Evolutionary conservation across 495 filamentous ascomycete species (phyloP).

Genomic region (Lepidopterella palustris): DNA sequence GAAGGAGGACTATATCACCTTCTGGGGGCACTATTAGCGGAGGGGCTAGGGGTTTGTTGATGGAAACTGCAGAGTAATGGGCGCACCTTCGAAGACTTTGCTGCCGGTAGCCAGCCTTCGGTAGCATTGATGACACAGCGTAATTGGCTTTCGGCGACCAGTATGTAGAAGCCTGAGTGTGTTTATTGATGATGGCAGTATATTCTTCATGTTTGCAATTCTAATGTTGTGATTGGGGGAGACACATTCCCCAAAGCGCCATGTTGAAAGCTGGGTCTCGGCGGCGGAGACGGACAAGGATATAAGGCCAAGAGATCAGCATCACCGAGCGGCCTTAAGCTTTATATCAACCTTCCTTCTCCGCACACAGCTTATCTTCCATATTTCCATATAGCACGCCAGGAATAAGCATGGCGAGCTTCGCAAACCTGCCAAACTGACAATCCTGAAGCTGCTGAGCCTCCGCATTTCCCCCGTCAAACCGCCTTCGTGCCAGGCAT

Average conservation of each 20-base stretch:
- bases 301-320: neutral
- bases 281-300: neutral
- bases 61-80: neutral
- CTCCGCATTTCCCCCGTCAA: neutral
- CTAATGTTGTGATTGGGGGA: neutral
- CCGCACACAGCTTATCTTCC: neutral
- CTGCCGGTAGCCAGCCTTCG: neutral
- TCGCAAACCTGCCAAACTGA: neutral
- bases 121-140: conserved; percentile 1
- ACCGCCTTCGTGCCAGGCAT: neutral
- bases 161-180: neutral
- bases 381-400: neutral
- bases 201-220: neutral
- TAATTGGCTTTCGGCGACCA: neutral
- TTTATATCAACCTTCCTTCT: neutral
- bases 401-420: neutral
- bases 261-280: neutral
- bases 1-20: conserved; percentile 54
- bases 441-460: neutral
- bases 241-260: too few relatives aligned
- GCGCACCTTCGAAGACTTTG: conserved; percentile 18
- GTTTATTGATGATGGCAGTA: neutral
- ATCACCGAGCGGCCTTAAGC: neutral
- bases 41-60: neutral
- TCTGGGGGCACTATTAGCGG: conserved; percentile 35